Evolutionary conservation across 2,329 filamentous ascomycete genomes (phyloP).

Genomic region (Beauveria asiatica): DNA sequence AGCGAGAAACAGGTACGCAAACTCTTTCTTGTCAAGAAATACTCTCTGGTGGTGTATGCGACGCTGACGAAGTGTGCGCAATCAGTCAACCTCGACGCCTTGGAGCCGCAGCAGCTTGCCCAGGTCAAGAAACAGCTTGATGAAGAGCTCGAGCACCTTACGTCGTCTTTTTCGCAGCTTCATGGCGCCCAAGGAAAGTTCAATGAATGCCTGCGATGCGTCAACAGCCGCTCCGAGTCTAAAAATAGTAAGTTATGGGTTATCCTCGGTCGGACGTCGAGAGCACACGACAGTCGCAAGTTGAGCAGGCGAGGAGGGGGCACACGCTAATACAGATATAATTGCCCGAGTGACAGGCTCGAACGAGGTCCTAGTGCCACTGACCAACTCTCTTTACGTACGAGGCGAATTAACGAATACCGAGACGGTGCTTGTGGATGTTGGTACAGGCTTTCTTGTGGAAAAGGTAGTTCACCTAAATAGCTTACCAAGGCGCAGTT

Average conservation of each 20-base stretch:
- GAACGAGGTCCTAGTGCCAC: slow-evolving; percentile 72
- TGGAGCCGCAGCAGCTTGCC: slow-evolving; percentile 77
- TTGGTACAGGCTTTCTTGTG: slow-evolving; percentile 89
- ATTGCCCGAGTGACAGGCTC: slow-evolving; percentile 19
- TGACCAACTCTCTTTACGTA: slow-evolving; percentile 93
- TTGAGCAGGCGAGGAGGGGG: not conserved
- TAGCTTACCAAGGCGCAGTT: not conserved
- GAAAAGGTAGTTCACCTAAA: slow-evolving; percentile 58
- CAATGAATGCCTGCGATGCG: slow-evolving; percentile 75
- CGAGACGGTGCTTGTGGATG: slow-evolving; percentile 76
- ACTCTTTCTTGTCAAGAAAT: not conserved
- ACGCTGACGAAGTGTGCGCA: not conserved
- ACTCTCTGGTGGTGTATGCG: not conserved
- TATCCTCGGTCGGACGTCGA: not conserved
- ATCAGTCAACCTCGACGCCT: slow-evolving; percentile 58
- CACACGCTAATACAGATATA: not conserved
- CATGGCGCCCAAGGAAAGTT: slow-evolving; percentile 88
- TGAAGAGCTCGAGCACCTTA: slow-evolving; percentile 91
- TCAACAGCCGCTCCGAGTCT: slow-evolving; percentile 38
- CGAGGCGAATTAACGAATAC: slow-evolving; percentile 68
- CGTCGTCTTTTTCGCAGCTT: slow-evolving; percentile 79
- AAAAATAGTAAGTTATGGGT: not conserved
- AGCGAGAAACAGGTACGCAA: slow-evolving; percentile 8
- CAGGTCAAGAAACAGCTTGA: slow-evolving; percentile 94
- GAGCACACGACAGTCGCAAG: not conserved